Base-by-base conservation (phyloP, 2,329 filamentous ascomycete genomes). In the Fusarium dimerum region DNA sequence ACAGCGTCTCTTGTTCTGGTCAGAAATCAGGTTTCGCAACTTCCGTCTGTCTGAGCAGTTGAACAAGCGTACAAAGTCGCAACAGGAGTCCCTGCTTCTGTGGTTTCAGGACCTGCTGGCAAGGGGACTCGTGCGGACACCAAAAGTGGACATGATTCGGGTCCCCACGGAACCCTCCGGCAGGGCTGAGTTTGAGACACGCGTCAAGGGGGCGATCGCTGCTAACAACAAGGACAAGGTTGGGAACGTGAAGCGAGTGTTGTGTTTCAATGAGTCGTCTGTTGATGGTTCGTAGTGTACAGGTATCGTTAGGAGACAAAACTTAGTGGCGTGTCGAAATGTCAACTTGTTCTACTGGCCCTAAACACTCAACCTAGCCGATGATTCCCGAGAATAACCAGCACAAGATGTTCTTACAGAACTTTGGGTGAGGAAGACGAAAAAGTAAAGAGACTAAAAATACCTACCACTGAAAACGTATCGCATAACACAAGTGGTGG, bases 21-120 rank as follows among this genome's bases (percentile, higher is more conserved):
- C 51, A 8, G 51, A 53, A 18, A 34, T 53, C 16, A 43, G 6
- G 4, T 51, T 53, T 40, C 29, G 51, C 1, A 53, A 53, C 51
- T 53, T 53, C 4, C 43, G 51, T 7, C 34, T 53, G 0, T 53
- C 51, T 6, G 51, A 53, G 34, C 51, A 53, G n/a, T 10, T 53
- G 6, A 51, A 40, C 7, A 12, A 8, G 30, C 43, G 47, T 11
- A 47, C 47, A 18, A 7, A 16, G 10, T 38, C 43, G 6, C 39
- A 53, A 20, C 51, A 51, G 30, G 47, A 53, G 36, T 53, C 51
- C 29, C 40, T 53, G 2, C 3, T 53, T 32, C 13, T 53, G 13
- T 53, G 47, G 51, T 53, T 53, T 26, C 51, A 53, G 16, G 51
- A 51, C 1, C 17, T 53, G 1, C 17, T 53, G n/a, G 40, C 39